Evolutionary conservation across 805 yeast species (phyloP).

Genomic region (Myxozyma neotropica): DNA sequence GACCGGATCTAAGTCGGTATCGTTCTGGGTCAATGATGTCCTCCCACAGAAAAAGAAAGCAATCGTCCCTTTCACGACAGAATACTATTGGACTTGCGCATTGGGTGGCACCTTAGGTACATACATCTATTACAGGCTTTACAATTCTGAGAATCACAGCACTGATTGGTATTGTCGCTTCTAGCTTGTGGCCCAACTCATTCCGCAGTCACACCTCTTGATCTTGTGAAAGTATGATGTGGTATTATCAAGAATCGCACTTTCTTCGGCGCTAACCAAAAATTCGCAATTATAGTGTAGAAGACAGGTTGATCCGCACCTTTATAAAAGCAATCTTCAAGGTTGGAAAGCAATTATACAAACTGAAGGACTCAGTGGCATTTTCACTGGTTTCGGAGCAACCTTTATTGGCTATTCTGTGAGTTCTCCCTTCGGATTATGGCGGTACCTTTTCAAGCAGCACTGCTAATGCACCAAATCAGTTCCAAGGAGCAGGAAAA

Average conservation of each 20-base stretch:
- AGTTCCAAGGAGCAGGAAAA: conserved; percentile 90
- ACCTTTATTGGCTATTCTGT: conserved; percentile 84
- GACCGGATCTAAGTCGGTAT: background rate
- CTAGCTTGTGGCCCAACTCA: conserved; percentile 96
- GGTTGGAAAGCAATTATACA: conserved; percentile 11
- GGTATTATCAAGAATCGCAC: background rate
- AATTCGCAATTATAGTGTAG: background rate
- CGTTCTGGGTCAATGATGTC: background rate
- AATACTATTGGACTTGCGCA: conserved; percentile 73
- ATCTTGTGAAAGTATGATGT: conserved; percentile 64
- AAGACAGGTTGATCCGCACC: conserved; percentile 48
- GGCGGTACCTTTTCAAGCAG: no score
- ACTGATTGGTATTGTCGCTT: background rate
- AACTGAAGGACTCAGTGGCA: background rate
- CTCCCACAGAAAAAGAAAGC: conserved; percentile 1
- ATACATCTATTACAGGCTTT: no score
- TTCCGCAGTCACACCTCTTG: conserved; percentile 87
- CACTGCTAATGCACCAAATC: background rate
- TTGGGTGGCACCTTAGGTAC: conserved; percentile 64
- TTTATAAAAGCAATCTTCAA: conserved; percentile 49
- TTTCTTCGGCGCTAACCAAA: background rate
- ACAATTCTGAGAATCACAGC: conserved; percentile 6
- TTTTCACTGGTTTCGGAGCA: conserved; percentile 65
- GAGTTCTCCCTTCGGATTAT: background rate
- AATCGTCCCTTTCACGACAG: conserved; percentile 59